Evolutionary conservation across 176 grass and related monocot species (phyloP).

Genomic region (Zizania latifolia): DNA sequence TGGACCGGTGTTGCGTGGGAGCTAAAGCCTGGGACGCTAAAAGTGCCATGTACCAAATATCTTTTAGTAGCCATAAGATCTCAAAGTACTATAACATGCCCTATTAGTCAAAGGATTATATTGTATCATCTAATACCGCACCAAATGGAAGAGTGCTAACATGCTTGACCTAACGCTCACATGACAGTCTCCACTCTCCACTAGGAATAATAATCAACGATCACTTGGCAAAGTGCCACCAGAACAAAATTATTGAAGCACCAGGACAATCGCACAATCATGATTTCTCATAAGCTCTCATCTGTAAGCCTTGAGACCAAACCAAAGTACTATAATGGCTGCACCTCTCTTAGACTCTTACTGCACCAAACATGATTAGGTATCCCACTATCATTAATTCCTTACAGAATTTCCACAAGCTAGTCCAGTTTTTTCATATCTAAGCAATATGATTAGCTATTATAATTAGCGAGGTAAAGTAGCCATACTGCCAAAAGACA

Average conservation of each 20-base stretch:
- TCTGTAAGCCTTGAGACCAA: not conserved
- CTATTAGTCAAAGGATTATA: not conserved
- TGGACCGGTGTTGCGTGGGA: too few species aligned
- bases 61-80: not conserved
- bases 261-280: not conserved
- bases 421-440: not conserved
- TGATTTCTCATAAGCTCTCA: constrained; percentile 14
- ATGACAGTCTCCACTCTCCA: constrained; percentile 20
- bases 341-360: not conserved
- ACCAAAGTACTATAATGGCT: too few species aligned
- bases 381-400: not conserved
- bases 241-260: constrained; percentile 22
- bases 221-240: constrained; percentile 14
- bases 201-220: constrained; percentile 9
- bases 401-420: not conserved
- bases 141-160: constrained; percentile 13
- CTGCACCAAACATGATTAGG: not conserved
- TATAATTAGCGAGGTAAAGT: not conserved
- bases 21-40: too few species aligned
- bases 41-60: constrained; percentile 2
- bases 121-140: constrained; percentile 9
- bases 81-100: not conserved
- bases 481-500: not conserved
- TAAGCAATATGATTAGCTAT: not conserved
- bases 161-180: not conserved